Evolutionary conservation across 805 yeast species (phyloP), one percentile per base, ranked within the genome.

Genomic region (Kazachstania africana): DNA sequence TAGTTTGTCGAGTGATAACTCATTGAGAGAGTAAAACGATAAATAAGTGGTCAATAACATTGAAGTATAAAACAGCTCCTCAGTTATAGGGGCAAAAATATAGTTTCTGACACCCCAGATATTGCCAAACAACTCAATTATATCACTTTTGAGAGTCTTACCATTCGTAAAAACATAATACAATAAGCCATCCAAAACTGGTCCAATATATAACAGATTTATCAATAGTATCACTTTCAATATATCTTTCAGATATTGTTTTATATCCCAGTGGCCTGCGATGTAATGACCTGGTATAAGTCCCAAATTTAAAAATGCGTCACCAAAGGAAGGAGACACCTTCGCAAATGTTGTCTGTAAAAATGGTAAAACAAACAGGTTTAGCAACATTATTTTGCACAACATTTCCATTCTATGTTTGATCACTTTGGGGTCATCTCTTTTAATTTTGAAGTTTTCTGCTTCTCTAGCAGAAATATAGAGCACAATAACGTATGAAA

Each of bases 31-130:
- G 5, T 32, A 27, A 13, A 47, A 29, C 2, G 34, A n/a, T 15
- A 45, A 17, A 32, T 45, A 46, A 5, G 39, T 38, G 20, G 38
- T 42, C 14, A 50, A 25, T 8, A 55, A 22, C 48, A 56, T 45
- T 4, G 57, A 42, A 2, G 61, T 55, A 34, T 53, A 56, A 16
- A 51, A 44, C 8, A 55, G 17, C 29, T 56, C 61, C 33, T 56
- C 61, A 1, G 54, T 53, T 2, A 50, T 27, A 2, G 61, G 61
- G 2, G 53, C 60, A 39, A 54, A 53, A 1, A 54, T 23, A 35
- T 45, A 47, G 30, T 54, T 48, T 26, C 61, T 43, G 6, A 54
- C 14, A 8, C 52, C 50, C 57, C 59, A 56, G 10, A 56, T 44
- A 27, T 38, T 44, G 24, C 32, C 24, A 16, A 46, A 26, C 29